Conservation (phyloP, 108 stramenopile genomes). For the Mediolabrus comicus region DNA sequence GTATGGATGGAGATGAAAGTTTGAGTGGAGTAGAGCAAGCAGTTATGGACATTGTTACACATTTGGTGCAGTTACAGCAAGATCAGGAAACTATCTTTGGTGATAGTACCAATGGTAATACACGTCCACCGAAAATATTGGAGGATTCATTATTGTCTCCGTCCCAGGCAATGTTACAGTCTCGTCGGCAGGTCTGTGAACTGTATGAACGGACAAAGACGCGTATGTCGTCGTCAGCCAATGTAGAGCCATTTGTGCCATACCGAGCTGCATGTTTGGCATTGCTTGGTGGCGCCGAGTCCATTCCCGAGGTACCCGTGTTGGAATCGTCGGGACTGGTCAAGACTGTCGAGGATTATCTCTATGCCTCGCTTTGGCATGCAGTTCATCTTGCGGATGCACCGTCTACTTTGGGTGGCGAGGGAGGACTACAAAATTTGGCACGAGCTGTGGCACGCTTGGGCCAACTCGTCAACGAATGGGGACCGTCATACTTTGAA, state of each 20-base stretch:
- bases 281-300: slow-evolving; percentile 39
- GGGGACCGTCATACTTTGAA: slow-evolving; percentile 77
- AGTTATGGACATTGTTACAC: slow-evolving; percentile 19
- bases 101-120: not conserved
- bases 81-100: slow-evolving; percentile 29
- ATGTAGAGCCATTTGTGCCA: not conserved
- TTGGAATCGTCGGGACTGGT: slow-evolving; percentile 43
- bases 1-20: not conserved
- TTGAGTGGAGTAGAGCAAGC: slow-evolving; percentile 19
- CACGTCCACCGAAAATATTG: not conserved
- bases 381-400: slow-evolving; percentile 49
- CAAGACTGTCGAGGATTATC: slow-evolving; percentile 76
- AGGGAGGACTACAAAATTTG: slow-evolving; percentile 10
- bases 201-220: slow-evolving; percentile 39
- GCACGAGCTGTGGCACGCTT: slow-evolving; percentile 46
- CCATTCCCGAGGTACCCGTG: slow-evolving; percentile 32
- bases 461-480: slow-evolving; percentile 59
- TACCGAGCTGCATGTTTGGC: slow-evolving; percentile 40
- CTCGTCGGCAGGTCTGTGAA: slow-evolving; percentile 28
- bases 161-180: slow-evolving; percentile 16
- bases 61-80: slow-evolving; percentile 20
- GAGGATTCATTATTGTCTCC: slow-evolving; percentile 16
- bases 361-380: slow-evolving; percentile 67
- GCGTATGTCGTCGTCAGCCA: not conserved
- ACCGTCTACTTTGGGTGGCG: slow-evolving; percentile 3